Conservation (phyloP, 2,329 filamentous ascomycete species). For the Xylariaceae sp. region DNA sequence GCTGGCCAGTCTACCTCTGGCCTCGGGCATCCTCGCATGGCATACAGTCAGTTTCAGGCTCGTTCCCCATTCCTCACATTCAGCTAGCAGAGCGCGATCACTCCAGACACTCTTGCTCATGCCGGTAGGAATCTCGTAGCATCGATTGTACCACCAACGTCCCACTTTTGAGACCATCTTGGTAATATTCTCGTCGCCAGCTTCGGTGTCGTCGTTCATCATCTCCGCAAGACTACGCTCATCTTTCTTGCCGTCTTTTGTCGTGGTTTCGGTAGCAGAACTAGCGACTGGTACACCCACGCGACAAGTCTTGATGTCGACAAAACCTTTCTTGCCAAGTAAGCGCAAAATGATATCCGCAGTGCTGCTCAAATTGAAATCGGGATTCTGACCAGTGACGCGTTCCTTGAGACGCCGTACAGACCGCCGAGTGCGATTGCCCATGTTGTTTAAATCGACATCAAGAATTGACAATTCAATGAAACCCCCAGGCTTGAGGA, state of each 20-base stretch:
- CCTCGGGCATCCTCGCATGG: conserved; percentile 75
- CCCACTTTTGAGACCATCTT: conserved; percentile 90
- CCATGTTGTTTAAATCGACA: conserved; percentile 79
- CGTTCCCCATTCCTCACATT: conserved; percentile 83
- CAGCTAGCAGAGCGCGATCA: conserved; percentile 68
- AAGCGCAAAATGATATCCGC: conserved; percentile 61
- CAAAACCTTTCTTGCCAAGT: conserved; percentile 66
- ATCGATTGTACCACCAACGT: conserved; percentile 93
- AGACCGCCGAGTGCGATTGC: conserved; percentile 62
- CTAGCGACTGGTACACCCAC: conserved; percentile 73
- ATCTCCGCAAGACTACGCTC: conserved; percentile 64
- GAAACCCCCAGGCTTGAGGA: conserved; percentile 72
- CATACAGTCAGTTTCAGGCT: conserved; percentile 89
- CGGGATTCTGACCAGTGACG: conserved; percentile 57
- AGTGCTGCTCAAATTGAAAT: conserved; percentile 57
- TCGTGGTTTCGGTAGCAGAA: conserved; percentile 34
- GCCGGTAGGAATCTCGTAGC: conserved; percentile 70
- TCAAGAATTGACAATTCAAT: conserved; percentile 78
- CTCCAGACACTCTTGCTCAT: conserved; percentile 68
- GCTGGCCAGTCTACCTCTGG: conserved; percentile 42
- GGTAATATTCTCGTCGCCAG: conserved; percentile 79
- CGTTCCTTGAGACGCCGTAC: conserved; percentile 69
- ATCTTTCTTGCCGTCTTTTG: conserved; percentile 37
- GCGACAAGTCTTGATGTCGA: conserved; percentile 68
- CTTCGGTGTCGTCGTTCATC: conserved; percentile 64